phyloP scores from a whole-genome alignment of 768 basidiomycete genomes.

The Calocybe cyanea region DNA sequence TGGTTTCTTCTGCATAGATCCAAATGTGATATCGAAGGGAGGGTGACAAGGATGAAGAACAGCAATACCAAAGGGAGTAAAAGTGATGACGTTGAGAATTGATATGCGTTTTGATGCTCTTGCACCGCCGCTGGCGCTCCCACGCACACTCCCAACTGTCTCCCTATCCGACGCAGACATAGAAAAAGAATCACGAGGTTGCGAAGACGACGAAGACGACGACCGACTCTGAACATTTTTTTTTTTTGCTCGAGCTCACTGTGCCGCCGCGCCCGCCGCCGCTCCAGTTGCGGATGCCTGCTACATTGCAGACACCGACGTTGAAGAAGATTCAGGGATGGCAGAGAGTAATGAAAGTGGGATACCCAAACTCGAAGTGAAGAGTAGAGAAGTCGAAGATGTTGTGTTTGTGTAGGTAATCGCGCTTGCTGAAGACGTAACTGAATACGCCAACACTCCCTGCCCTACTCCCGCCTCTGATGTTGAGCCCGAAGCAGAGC shows the following conservation, averaged over 20 bases:
- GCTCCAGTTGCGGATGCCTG: neutral
- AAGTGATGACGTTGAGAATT: conserved; percentile 22
- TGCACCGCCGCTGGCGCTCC: too few relatives aligned
- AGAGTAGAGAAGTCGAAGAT: conserved; percentile 39
- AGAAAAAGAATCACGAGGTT: conserved; percentile 7
- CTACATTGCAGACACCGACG: conserved; percentile 5
- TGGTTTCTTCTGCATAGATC: too few relatives aligned
- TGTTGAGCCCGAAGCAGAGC: too few relatives aligned
- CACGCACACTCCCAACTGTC: conserved; percentile 15
- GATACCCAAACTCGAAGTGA: conserved; percentile 35
- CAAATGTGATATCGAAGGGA: too few relatives aligned
- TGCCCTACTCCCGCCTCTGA: neutral
- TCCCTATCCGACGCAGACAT: conserved; percentile 15
- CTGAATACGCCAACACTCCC: conserved; percentile 28
- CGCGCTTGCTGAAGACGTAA: conserved; percentile 33
- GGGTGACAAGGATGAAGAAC: too few relatives aligned
- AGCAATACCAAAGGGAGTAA: conserved; percentile 34
- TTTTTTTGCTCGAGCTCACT: too few relatives aligned
- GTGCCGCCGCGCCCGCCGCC: too few relatives aligned
- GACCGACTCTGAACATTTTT: too few relatives aligned
- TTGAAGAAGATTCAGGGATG: conserved; percentile 46
- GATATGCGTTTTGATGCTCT: too few relatives aligned
- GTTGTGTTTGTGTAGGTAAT: conserved; percentile 10
- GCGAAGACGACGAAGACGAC: too few relatives aligned
- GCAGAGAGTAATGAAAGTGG: conserved; percentile 50